These are phyloP conservation scores for Hymenoscyphus albidus DNA, from an alignment of 2,329 filamentous ascomycete species.

Conservation along the genomic window DNA sequence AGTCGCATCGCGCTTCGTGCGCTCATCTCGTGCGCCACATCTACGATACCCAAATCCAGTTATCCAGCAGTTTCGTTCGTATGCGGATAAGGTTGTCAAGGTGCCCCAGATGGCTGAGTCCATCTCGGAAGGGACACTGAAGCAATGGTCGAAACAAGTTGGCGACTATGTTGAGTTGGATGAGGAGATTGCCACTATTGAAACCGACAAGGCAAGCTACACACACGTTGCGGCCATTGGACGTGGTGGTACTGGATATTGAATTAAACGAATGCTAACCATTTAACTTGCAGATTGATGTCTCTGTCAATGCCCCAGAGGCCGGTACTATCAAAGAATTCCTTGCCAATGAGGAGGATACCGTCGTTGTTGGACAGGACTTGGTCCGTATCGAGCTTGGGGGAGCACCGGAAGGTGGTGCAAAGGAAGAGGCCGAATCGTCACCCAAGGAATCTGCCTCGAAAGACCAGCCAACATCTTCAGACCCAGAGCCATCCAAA, in stretches of 20 bases:
- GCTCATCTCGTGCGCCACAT: constrained; percentile 28
- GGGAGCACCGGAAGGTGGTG: constrained; percentile 54
- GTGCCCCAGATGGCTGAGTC: constrained; percentile 98
- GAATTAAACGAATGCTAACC: constrained; percentile 14
- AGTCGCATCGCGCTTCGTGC: constrained; percentile 34
- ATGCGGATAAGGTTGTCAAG: constrained; percentile 83
- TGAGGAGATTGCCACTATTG: constrained; percentile 97
- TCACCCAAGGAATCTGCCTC: constrained; percentile 59
- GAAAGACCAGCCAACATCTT: constrained; percentile 53
- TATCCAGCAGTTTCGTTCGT: constrained; percentile 54
- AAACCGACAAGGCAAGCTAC: constrained; percentile 84
- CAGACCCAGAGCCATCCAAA: constrained; percentile 36
- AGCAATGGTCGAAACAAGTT: constrained; percentile 88
- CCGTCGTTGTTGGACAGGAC: constrained; percentile 90
- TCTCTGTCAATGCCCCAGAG: constrained; percentile 90
- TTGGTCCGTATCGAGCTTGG: constrained; percentile 82
- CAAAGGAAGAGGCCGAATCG: constrained; percentile 42
- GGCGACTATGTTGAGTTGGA: constrained; percentile 94
- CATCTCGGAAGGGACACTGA: constrained; percentile 94
- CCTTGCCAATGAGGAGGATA: constrained; percentile 89
- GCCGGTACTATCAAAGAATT: constrained; percentile 90
- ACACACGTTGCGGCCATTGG: neutral
- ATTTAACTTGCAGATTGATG: constrained; percentile 69
- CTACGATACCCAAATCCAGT: constrained; percentile 42
- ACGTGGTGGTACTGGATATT: neutral